Evolutionary conservation across 352 stramenopile genomes (phyloP).

Genomic region (Globisporangium heterothallicum): DNA sequence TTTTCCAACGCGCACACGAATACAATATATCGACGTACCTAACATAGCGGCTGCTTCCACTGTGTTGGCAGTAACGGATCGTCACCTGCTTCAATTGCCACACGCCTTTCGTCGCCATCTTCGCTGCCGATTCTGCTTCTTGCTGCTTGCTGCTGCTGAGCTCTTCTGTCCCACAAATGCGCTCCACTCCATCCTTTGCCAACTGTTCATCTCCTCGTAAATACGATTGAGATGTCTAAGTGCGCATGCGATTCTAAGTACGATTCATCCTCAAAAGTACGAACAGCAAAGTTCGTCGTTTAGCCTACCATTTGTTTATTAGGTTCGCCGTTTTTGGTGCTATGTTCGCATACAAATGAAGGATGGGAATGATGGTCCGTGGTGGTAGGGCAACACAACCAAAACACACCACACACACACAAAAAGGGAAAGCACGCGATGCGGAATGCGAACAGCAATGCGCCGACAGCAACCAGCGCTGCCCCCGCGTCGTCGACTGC

Average conservation of each 20-base stretch:
- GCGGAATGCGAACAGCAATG: conserved; percentile 1
- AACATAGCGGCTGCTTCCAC: conserved; percentile 74
- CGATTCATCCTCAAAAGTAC: too few relatives aligned
- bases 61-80: conserved; percentile 77
- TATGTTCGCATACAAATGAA: background rate
- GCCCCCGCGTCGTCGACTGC: conserved; percentile 8
- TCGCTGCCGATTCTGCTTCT: background rate
- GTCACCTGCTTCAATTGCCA: conserved; percentile 79
- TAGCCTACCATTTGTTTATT: too few relatives aligned
- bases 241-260: background rate
- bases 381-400: background rate
- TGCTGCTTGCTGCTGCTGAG: conserved; percentile 11
- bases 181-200: background rate
- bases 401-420: conserved; percentile 2
- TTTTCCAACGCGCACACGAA: background rate
- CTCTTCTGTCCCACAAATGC: background rate
- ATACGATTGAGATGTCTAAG: background rate
- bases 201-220: conserved; percentile 12
- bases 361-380: background rate
- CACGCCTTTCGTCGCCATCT: conserved; percentile 70
- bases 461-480: background rate
- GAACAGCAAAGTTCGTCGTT: background rate
- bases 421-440: conserved; percentile 8
- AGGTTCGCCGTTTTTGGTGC: too few relatives aligned
- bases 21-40: conserved; percentile 20